Base-by-base conservation (phyloP, 176 grass and related monocot genomes). In the Microstegium vimineum region DNA sequence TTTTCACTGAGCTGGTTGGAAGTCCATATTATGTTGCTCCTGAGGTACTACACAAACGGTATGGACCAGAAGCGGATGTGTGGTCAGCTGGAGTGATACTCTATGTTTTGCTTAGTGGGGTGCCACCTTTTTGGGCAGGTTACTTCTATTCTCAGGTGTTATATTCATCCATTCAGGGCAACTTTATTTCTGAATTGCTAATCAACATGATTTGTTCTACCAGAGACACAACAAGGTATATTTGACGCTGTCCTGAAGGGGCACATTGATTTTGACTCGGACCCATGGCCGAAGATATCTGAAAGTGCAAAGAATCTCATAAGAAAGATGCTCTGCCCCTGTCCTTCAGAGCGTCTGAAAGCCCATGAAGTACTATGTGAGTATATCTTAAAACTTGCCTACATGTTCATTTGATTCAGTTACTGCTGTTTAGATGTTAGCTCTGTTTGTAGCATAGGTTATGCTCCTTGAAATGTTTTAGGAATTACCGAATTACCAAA, bases 91-190 rank as follows among this genome's bases (percentile, higher is more conserved):
- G 94, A 72, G 89, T 97, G 73, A 88, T 97, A 68, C 87, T 97
- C 3, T 97, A 97, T 73, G 92, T 97, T 63, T 41, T 97, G n/a
- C 82, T 97, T 56, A 91, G 94, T 42, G 94, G 94, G 30, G 94
- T 97, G 31, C 94, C 94, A 62, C 94, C 94, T 66, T 97, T 97
- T 90, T 97, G 91, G 91, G 94, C 94, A 86, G 94, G 92, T 94
- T 52, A 81, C 20, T 27, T 71, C 73, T 80, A 36, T 57, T 20
- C 18, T 85, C 37, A 10, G 22, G 49, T 69, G 61, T 89, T 74
- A 28, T 69, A 74, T 69, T 52, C 62, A 71, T 51, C 35, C 67
- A 74, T 79, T 62, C 69, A 71, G 51, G 57, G 22, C 3, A 11
- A 73, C 3, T 79, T 16, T 65, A 18, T 82, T 74, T 83, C 22